Percentiles rank a stretch among this genome's conserved stretches.
Evolutionary conservation across 257 asterid species (phyloP).

Genomic region (Solanum sitiens): DNA sequence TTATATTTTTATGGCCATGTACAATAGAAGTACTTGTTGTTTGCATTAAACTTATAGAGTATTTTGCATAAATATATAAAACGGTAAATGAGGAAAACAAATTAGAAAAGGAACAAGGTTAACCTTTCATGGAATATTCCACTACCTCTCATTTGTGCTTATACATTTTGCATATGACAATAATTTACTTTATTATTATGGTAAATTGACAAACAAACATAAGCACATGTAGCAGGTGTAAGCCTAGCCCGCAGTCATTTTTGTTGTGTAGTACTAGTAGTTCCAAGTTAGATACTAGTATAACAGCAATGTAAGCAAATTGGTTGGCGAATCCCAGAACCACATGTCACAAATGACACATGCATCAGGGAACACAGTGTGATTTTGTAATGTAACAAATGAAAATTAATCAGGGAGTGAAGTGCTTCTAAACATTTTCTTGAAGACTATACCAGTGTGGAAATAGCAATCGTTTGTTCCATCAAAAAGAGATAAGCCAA

Average conservation of each 20-base stretch:
- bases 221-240: not conserved
- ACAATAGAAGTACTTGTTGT: not conserved
- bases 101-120: not conserved
- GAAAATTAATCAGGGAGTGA: not conserved
- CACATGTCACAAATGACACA: not conserved
- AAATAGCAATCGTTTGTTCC: conserved; percentile 98
- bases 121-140: not conserved
- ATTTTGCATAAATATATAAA: not conserved
- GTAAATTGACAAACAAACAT: not conserved
- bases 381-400: not conserved
- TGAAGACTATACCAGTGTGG: conserved; percentile 61
- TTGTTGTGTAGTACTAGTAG: not conserved
- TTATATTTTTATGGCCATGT: not conserved
- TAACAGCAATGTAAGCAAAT: not conserved
- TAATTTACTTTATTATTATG: not conserved
- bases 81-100: not conserved
- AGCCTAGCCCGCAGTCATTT: not conserved
- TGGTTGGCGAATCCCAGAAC: not conserved
- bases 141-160: not conserved
- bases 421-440: not conserved
- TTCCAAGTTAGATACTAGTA: not conserved
- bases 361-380: not conserved
- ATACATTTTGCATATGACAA: not conserved
- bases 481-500: conserved; percentile 85
- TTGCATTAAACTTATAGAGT: not conserved